These are phyloP conservation scores for Purpureocillium lavendulum DNA, from an alignment of 2,329 filamentous ascomycete species.

Conservation along the genomic window DNA sequence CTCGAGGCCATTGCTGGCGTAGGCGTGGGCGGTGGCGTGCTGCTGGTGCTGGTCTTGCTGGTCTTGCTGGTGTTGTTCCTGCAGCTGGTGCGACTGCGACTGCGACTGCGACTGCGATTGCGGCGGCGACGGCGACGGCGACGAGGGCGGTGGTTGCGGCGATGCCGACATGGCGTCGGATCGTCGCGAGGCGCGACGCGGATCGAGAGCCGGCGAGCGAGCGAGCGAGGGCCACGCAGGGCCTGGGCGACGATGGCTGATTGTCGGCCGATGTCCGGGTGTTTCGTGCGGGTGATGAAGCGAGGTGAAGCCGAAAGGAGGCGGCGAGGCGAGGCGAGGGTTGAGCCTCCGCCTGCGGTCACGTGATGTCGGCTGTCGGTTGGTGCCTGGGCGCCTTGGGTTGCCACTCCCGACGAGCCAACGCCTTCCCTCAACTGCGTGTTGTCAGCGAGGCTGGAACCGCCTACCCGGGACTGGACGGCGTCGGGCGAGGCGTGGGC, in stretches of 20 bases:
- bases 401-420: too few relatives aligned
- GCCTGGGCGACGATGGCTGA: conserved; percentile 28
- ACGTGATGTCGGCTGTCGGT: too few relatives aligned
- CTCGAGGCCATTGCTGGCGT: conserved; percentile 36
- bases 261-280: conserved; percentile 35
- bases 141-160: conserved; percentile 10
- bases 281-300: conserved; percentile 16
- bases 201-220: too few relatives aligned
- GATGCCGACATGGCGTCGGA: conserved; percentile 15
- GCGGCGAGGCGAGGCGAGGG: not conserved
- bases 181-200: not conserved
- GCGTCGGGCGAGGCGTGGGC: too few relatives aligned
- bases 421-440: too few relatives aligned
- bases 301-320: conserved; percentile 27
- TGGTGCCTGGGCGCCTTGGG: too few relatives aligned
- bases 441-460: too few relatives aligned
- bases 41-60: too few relatives aligned
- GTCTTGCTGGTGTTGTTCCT: too few relatives aligned
- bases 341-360: not conserved
- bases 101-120: not conserved
- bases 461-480: too few relatives aligned
- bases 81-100: too few relatives aligned
- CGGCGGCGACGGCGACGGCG: not conserved
- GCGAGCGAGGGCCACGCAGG: too few relatives aligned
- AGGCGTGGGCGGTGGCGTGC: conserved; percentile 28